Conservation (phyloP, 495 filamentous ascomycete species). For the Penicillium simplicissimum region DNA sequence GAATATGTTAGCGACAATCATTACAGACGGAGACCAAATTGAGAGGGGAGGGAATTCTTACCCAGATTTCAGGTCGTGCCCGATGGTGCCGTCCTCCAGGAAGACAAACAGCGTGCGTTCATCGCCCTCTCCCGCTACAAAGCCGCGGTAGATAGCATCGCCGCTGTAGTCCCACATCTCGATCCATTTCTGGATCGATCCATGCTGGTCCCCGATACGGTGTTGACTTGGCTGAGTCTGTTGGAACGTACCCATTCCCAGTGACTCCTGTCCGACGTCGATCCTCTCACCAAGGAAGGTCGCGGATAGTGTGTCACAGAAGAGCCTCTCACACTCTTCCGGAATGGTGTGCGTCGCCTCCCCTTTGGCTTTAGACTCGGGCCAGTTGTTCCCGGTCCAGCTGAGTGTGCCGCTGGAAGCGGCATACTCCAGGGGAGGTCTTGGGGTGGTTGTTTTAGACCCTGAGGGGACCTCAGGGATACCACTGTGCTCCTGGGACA, state of each 20-base stretch:
- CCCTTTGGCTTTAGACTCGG: slow-evolving; percentile 69
- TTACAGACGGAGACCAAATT: neutral
- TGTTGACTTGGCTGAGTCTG: slow-evolving; percentile 28
- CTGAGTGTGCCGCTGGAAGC: slow-evolving; percentile 58
- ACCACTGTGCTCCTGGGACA: slow-evolving; percentile 82
- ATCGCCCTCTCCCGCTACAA: slow-evolving; percentile 62
- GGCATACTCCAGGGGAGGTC: slow-evolving; percentile 77
- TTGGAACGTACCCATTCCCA: slow-evolving; percentile 71
- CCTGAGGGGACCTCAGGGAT: slow-evolving; percentile 94
- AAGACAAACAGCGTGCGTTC: slow-evolving; percentile 84
- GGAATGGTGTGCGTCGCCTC: slow-evolving; percentile 93
- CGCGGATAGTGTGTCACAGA: slow-evolving; percentile 88
- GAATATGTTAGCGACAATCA: neutral
- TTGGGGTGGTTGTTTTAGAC: slow-evolving; percentile 72
- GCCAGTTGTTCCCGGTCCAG: slow-evolving; percentile 37
- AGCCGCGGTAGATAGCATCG: slow-evolving; percentile 80
- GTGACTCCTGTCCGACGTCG: slow-evolving; percentile 61
- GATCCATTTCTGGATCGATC: slow-evolving; percentile 57
- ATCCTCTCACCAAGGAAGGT: slow-evolving; percentile 96
- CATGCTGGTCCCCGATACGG: slow-evolving; percentile 25
- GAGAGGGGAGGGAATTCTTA: slow-evolving; percentile 43
- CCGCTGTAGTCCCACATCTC: slow-evolving; percentile 90
- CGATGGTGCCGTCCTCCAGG: slow-evolving; percentile 68
- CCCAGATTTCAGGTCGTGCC: slow-evolving; percentile 83
- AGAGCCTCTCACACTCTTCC: slow-evolving; percentile 99